Conservation (phyloP, 331 rosid genomes). For the Malus hybrid region DNA sequence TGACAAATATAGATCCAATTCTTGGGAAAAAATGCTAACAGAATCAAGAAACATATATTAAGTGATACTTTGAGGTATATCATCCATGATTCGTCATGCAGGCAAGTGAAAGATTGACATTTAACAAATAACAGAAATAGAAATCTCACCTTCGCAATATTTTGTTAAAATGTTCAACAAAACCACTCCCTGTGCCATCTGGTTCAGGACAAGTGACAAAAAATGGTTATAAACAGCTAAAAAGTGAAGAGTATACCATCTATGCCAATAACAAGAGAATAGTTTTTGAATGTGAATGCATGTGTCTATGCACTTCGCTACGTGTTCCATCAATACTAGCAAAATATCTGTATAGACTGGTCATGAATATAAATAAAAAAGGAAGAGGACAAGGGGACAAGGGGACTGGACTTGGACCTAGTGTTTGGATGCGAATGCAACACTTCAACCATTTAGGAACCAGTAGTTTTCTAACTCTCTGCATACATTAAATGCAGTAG, state of each 20-base stretch:
- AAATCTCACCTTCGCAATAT: constrained; percentile 31
- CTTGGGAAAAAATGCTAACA: not conserved
- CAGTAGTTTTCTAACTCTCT: not conserved
- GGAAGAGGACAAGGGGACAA: too few species aligned
- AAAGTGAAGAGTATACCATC: not conserved
- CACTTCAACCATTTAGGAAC: not conserved
- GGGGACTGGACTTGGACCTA: not conserved
- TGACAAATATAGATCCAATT: not conserved
- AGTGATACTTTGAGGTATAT: not conserved
- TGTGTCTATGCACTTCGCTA: not conserved
- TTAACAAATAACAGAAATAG: not conserved
- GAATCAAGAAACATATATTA: not conserved
- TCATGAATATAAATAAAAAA: not conserved
- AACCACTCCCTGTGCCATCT: constrained; percentile 32
- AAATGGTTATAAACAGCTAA: not conserved
- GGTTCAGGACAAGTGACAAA: constrained; percentile 3
- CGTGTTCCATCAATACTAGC: not conserved
- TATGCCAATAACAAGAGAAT: not conserved
- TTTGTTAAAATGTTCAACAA: constrained; percentile 30
- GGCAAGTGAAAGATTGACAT: not conserved
- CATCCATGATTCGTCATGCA: not conserved
- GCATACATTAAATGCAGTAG: not conserved
- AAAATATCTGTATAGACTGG: not conserved
- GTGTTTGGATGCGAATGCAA: not conserved
- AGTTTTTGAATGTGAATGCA: not conserved